Conservation (phyloP, 2,329 filamentous ascomycete genomes). For the Penicillium fuscoglaucum region DNA sequence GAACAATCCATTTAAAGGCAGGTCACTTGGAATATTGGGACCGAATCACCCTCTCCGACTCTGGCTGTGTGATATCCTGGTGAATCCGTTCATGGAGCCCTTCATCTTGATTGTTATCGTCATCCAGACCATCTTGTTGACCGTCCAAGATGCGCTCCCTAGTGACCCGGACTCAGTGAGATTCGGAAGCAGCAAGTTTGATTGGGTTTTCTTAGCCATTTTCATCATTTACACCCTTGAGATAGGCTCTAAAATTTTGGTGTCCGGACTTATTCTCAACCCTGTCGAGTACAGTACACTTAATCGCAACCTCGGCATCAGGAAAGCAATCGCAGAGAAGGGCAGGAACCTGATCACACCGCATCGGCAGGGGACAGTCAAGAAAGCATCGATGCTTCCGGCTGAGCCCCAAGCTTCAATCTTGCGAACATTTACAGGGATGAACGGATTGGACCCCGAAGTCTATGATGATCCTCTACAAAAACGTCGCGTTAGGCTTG, state of each 20-base stretch:
- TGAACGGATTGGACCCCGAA: constrained; percentile 63
- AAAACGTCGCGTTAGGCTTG: constrained; percentile 80
- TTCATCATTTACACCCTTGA: constrained; percentile 91
- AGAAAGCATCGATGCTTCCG: constrained; percentile 48
- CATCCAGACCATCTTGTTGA: constrained; percentile 81
- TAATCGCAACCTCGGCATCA: constrained; percentile 72
- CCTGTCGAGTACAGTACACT: constrained; percentile 89
- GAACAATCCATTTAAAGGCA: constrained; percentile 80
- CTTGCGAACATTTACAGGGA: constrained; percentile 71
- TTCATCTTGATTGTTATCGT: constrained; percentile 84
- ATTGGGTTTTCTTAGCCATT: constrained; percentile 77
- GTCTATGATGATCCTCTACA: constrained; percentile 65
- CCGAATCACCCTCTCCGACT: constrained; percentile 73
- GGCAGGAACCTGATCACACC: constrained; percentile 79
- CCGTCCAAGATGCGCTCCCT: constrained; percentile 78
- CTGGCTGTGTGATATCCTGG: constrained; percentile 76
- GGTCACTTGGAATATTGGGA: constrained; percentile 79
- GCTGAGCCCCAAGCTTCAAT: constrained; percentile 55
- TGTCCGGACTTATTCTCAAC: constrained; percentile 91
- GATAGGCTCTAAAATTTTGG: constrained; percentile 77
- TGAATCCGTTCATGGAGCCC: constrained; percentile 84
- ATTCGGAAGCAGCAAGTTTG: constrained; percentile 68
- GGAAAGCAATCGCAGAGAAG: constrained; percentile 72
- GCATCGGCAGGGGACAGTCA: constrained; percentile 69
- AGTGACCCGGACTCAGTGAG: constrained; percentile 55